Conservation (phyloP, 495 filamentous ascomycete species). For the Cryomyces antarcticus region DNA sequence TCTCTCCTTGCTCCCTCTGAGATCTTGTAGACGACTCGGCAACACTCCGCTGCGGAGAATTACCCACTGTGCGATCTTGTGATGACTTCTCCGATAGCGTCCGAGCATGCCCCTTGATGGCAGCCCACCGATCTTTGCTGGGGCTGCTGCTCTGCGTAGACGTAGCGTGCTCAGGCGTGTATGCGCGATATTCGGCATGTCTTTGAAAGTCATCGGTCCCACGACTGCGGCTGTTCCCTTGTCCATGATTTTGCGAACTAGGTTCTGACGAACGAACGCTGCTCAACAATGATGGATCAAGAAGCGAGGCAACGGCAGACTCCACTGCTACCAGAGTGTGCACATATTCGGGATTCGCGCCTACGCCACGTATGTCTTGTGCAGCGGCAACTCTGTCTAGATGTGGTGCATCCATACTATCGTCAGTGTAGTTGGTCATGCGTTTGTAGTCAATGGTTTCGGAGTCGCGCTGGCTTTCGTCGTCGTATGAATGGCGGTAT, state of each 20-base stretch:
- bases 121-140: slow-evolving; percentile 11
- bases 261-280: slow-evolving; percentile 1
- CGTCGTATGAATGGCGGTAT: slow-evolving; percentile 26
- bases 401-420: slow-evolving; percentile 39
- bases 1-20: slow-evolving; percentile 19
- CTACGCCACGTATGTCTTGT: slow-evolving; percentile 45
- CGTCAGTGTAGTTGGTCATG: slow-evolving; percentile 43
- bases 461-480: slow-evolving; percentile 26
- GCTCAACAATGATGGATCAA: slow-evolving; percentile 57
- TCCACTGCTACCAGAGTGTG: slow-evolving; percentile 53
- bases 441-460: slow-evolving; percentile 29
- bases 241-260: not conserved
- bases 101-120: slow-evolving; percentile 7
- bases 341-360: slow-evolving; percentile 54
- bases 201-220: not conserved
- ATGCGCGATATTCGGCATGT: too few relatives aligned
- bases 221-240: not conserved
- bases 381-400: slow-evolving; percentile 40
- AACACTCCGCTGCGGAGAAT: slow-evolving; percentile 60
- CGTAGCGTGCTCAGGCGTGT: not conserved
- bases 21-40: slow-evolving; percentile 26
- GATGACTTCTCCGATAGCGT: slow-evolving; percentile 3
- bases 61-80: slow-evolving; percentile 25
- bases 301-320: slow-evolving; percentile 71
- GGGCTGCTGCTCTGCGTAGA: not conserved